Evolutionary conservation across 768 basidiomycete species (phyloP).

Genomic region (Suillus plorans): DNA sequence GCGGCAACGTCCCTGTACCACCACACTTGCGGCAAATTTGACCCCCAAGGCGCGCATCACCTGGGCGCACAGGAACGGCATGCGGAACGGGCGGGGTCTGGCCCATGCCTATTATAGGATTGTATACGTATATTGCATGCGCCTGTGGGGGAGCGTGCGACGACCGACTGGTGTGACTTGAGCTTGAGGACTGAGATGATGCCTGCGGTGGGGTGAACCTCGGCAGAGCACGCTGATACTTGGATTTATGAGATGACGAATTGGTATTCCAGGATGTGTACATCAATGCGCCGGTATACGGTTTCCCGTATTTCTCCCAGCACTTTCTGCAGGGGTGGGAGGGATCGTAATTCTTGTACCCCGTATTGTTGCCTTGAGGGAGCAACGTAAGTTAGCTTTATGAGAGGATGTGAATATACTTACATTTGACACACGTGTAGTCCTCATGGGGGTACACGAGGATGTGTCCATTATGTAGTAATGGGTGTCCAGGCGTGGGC

Average conservation of each 20-base stretch:
- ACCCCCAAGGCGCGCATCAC: slow-evolving; percentile 74
- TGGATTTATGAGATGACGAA: slow-evolving; percentile 19
- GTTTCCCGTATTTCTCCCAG: slow-evolving; percentile 68
- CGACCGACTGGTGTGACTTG: neutral
- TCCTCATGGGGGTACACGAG: slow-evolving; percentile 66
- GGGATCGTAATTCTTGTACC: slow-evolving; percentile 71
- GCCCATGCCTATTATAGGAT: slow-evolving; percentile 18
- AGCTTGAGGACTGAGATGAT: neutral
- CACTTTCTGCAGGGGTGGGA: slow-evolving; percentile 67
- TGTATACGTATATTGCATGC: slow-evolving; percentile 20
- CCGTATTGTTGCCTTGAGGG: slow-evolving; percentile 67
- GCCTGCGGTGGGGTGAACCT: slow-evolving; percentile 22
- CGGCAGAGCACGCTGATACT: slow-evolving; percentile 32
- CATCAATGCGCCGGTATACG: slow-evolving; percentile 59
- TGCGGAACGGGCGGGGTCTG: slow-evolving; percentile 36
- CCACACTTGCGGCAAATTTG: slow-evolving; percentile 61
- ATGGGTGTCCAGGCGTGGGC: slow-evolving; percentile 66
- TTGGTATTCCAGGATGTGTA: slow-evolving; percentile 43
- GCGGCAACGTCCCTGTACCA: slow-evolving; percentile 52
- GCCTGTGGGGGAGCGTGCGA: neutral
- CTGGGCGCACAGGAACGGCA: slow-evolving; percentile 51
- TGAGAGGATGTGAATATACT: slow-evolving; percentile 14
- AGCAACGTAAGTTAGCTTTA: neutral
- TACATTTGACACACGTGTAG: slow-evolving; percentile 68
- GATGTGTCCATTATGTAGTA: slow-evolving; percentile 58